These are phyloP conservation scores for Condylostoma magnum DNA, from an alignment of 169 alveolate species.

Conservation along the genomic window DNA sequence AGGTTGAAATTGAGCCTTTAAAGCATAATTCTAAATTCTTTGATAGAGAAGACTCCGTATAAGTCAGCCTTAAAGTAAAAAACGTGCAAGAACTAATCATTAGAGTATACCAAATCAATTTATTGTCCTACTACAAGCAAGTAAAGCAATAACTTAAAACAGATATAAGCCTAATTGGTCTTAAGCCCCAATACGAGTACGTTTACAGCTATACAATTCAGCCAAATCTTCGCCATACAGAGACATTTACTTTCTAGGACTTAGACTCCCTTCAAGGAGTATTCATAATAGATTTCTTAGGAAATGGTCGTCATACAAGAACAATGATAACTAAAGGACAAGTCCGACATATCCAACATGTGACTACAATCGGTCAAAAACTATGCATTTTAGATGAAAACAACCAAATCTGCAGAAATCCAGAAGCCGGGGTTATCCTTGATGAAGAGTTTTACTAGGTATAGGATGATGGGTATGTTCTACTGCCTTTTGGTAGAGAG, in stretches of 20 bases:
- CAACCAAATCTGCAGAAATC: conserved; percentile 36
- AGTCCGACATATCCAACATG: conserved; percentile 41
- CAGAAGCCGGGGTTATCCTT: conserved; percentile 37
- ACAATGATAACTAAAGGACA: conserved; percentile 63
- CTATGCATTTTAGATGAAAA: conserved; percentile 59
- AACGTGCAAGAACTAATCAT: conserved; percentile 48
- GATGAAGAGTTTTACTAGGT: conserved; percentile 35
- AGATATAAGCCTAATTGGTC: conserved; percentile 60
- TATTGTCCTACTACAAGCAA: conserved; percentile 46
- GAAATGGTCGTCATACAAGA: conserved; percentile 53
- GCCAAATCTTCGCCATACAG: conserved; percentile 24
- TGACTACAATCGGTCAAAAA: conserved; percentile 55
- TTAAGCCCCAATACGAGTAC: conserved; percentile 49
- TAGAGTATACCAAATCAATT: conserved; percentile 57
- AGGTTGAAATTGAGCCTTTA: conserved; percentile 33
- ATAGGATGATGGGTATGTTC: background rate
- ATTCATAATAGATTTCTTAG: conserved; percentile 59
- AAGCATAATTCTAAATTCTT: conserved; percentile 29
- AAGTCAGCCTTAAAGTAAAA: conserved; percentile 45
- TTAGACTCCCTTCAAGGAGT: conserved; percentile 45
- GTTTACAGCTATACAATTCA: conserved; percentile 32
- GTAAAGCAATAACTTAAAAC: conserved; percentile 35
- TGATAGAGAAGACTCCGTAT: conserved; percentile 43
- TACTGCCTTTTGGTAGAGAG: conserved; percentile 43
- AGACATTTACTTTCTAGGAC: conserved; percentile 41